phyloP scores from a whole-genome alignment of 2,329 filamentous ascomycete genomes.

The Pyrenochaeta sp. region DNA sequence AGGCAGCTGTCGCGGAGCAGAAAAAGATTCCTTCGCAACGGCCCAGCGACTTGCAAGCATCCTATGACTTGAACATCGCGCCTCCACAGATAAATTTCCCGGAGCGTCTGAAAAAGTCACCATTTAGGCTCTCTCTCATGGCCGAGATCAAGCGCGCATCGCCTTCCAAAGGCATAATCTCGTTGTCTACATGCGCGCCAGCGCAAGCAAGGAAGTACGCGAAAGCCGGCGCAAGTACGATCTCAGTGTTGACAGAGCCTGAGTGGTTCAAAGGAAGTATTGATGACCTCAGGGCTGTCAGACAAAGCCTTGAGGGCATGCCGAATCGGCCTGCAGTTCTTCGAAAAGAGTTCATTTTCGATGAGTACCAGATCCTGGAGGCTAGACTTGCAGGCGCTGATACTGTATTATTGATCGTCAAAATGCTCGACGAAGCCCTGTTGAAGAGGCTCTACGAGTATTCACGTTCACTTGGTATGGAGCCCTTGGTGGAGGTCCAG shows the following conservation, averaged over 20 bases:
- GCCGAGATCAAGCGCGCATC: slow-evolving; percentile 97
- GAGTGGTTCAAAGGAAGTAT: slow-evolving; percentile 99
- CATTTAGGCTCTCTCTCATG: slow-evolving; percentile 91
- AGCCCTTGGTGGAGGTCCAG: slow-evolving; percentile 96
- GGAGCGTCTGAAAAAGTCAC: slow-evolving; percentile 78
- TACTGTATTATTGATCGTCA: slow-evolving; percentile 94
- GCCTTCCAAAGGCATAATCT: slow-evolving; percentile 94
- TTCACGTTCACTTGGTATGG: slow-evolving; percentile 91
- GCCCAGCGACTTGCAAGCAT: slow-evolving; percentile 81
- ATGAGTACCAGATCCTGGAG: slow-evolving; percentile 97
- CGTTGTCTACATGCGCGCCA: slow-evolving; percentile 84
- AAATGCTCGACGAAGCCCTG: slow-evolving; percentile 85
- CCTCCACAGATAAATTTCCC: slow-evolving; percentile 85
- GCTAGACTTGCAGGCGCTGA: slow-evolving; percentile 92
- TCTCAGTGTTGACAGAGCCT: slow-evolving; percentile 97
- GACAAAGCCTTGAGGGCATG: slow-evolving; percentile 89
- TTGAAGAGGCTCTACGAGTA: slow-evolving; percentile 86
- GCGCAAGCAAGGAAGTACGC: slow-evolving; percentile 92
- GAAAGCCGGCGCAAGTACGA: slow-evolving; percentile 91
- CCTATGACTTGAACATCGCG: slow-evolving; percentile 83
- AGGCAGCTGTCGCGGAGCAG: slow-evolving; percentile 77
- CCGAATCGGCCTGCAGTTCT: slow-evolving; percentile 90
- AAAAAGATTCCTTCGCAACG: slow-evolving; percentile 86
- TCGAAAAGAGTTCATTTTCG: slow-evolving; percentile 96
- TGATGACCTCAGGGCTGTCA: slow-evolving; percentile 86